Percentiles rank a stretch among this genome's conserved stretches.
Evolutionary conservation across 768 basidiomycete species (phyloP).

Genomic region (Agrocybe pediades): DNA sequence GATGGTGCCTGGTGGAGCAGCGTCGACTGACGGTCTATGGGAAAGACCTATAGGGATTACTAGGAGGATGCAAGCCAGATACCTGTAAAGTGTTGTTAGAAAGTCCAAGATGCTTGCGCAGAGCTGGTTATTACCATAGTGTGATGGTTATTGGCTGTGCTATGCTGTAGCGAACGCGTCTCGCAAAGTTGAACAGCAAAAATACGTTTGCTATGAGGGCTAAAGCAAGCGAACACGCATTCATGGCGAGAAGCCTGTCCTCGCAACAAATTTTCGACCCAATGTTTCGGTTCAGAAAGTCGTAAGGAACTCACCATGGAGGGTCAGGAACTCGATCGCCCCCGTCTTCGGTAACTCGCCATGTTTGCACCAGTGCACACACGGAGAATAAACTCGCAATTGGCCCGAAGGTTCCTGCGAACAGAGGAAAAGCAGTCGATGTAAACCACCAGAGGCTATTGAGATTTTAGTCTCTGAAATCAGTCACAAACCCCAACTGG

Average conservation of each 20-base stretch:
- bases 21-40: slow-evolving; percentile 9
- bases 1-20: slow-evolving; percentile 11
- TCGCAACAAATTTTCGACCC: background rate
- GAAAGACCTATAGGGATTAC: slow-evolving; percentile 34
- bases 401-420: slow-evolving; percentile 43
- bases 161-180: slow-evolving; percentile 31
- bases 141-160: slow-evolving; percentile 39
- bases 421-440: slow-evolving; percentile 40
- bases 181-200: slow-evolving; percentile 40
- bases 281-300: background rate
- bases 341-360: slow-evolving; percentile 26
- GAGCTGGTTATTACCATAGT: slow-evolving; percentile 30
- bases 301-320: slow-evolving; percentile 29
- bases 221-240: slow-evolving; percentile 30
- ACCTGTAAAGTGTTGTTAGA: slow-evolving; percentile 25
- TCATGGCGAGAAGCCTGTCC: slow-evolving; percentile 33
- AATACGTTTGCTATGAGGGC: slow-evolving; percentile 36
- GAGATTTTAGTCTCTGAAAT: background rate
- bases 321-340: slow-evolving; percentile 29
- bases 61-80: slow-evolving; percentile 35
- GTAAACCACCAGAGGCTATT: slow-evolving; percentile 43
- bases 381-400: slow-evolving; percentile 41
- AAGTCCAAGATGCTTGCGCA: background rate
- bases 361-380: slow-evolving; percentile 36
- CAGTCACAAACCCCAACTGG: background rate